phyloP scores from a whole-genome alignment of 345 rosid genomes.

The Cardamine chenopodiifolia region DNA sequence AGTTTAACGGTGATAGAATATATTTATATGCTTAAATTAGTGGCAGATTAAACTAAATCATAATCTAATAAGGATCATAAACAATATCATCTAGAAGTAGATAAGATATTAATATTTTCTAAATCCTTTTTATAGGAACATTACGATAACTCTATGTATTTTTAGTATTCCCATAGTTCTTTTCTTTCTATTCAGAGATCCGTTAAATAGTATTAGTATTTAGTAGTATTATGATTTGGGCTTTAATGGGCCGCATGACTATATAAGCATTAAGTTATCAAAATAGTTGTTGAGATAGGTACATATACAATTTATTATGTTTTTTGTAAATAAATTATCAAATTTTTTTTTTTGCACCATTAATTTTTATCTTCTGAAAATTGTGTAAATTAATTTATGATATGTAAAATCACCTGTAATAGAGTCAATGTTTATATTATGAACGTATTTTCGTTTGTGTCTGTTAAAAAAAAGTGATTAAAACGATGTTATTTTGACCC shows the following conservation, averaged over 20 bases:
- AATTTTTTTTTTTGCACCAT: no score
- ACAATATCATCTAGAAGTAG: slow-evolving; percentile 3
- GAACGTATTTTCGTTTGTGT: no score
- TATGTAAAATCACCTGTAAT: no score
- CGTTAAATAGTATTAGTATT: neutral
- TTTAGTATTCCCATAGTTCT: neutral
- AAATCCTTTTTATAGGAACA: neutral
- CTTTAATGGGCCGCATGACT: slow-evolving; percentile 6
- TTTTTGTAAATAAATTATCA: no score
- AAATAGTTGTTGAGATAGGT: neutral
- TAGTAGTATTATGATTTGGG: slow-evolving; percentile 9
- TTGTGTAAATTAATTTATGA: no score
- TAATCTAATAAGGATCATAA: neutral
- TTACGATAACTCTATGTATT: neutral
- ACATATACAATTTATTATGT: neutral
- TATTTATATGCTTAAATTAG: slow-evolving; percentile 22
- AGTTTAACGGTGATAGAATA: slow-evolving; percentile 2
- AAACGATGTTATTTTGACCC: no score
- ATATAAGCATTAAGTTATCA: neutral
- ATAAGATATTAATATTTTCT: neutral
- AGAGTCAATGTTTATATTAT: no score
- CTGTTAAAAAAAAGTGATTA: no score
- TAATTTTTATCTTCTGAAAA: no score
- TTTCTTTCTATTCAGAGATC: neutral
- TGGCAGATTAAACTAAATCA: neutral